A percentile compares a stretch with the other conserved stretches of the same genome.
These are phyloP conservation scores for Carallia brachiata DNA, from an alignment of 345 rosid genomes.

Conservation along the genomic window DNA sequence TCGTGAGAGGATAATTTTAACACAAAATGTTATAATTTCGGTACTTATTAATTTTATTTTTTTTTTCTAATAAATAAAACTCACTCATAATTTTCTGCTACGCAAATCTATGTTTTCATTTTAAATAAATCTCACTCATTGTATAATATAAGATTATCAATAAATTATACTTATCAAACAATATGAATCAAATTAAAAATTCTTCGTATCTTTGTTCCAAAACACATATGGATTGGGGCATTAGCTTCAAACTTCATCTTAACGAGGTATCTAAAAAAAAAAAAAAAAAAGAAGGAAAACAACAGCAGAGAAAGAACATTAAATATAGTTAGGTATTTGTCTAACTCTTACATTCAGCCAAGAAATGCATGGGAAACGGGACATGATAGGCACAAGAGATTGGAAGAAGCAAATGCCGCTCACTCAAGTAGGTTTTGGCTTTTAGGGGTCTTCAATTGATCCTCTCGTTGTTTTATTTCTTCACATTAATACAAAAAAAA, in stretches of 20 bases:
- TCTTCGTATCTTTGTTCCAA: background rate
- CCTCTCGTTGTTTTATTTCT: background rate
- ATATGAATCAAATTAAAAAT: no score
- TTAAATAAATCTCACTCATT: no score
- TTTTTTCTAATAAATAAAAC: no score
- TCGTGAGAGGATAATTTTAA: no score
- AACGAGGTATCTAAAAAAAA: constrained; percentile 10
- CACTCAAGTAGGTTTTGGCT: constrained; percentile 22
- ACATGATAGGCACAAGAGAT: constrained; percentile 1
- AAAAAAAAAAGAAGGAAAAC: no score
- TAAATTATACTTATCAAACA: no score
- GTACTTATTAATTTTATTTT: no score
- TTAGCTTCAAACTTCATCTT: background rate
- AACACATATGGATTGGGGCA: no score
- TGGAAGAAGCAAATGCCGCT: constrained; percentile 2
- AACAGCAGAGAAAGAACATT: constrained; percentile 6
- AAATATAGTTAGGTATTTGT: constrained; percentile 26
- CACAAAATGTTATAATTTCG: no score
- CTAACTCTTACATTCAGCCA: constrained; percentile 4
- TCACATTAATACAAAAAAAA: background rate
- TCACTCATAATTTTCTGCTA: no score
- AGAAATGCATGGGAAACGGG: constrained; percentile 2
- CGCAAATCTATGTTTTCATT: no score
- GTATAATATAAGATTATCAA: no score
- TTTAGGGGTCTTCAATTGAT: constrained; percentile 1